Conservation (phyloP, 805 yeast genomes). For the Kazachstania bromeliacearum region DNA sequence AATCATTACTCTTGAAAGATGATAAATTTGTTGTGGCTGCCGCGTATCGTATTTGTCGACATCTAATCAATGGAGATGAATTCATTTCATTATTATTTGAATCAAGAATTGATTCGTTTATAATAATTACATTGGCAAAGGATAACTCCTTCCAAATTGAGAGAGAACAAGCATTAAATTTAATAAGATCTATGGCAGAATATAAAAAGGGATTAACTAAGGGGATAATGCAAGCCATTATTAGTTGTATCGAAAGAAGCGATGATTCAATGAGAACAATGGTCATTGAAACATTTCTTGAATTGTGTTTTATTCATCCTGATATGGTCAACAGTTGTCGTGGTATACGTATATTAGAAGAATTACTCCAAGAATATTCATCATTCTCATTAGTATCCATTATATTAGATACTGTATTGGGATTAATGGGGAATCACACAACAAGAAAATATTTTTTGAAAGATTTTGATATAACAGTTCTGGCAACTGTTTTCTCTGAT, state of each 20-base stretch:
- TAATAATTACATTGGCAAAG: conserved; percentile 56
- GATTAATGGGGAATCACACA: conserved; percentile 20
- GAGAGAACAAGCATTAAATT: conserved; percentile 66
- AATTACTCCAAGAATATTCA: conserved; percentile 19
- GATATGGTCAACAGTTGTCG: conserved; percentile 36
- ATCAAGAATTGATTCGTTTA: conserved; percentile 49
- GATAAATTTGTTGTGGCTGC: conserved; percentile 59
- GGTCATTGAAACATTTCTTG: conserved; percentile 51
- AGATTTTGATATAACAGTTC: conserved; percentile 51
- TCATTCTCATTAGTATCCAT: conserved; percentile 20
- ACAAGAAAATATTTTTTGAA: conserved; percentile 34
- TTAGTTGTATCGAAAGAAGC: conserved; percentile 50
- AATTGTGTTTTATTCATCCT: conserved; percentile 40
- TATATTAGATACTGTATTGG: conserved; percentile 22
- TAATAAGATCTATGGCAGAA: conserved; percentile 53
- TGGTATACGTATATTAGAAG: conserved; percentile 36
- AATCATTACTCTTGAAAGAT: conserved; percentile 47
- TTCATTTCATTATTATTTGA: conserved; percentile 46
- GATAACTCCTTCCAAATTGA: conserved; percentile 49
- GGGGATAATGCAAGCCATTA: conserved; percentile 57
- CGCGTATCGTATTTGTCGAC: conserved; percentile 66
- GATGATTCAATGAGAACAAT: conserved; percentile 43
- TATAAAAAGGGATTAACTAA: conserved; percentile 51
- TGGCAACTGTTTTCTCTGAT: conserved; percentile 67
- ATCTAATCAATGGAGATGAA: conserved; percentile 45